Percentiles rank a stretch among this genome's conserved stretches.
These are phyloP conservation scores for Hortiboletus flavorubellus DNA, from an alignment of 768 basidiomycete genomes.

Conservation along the genomic window DNA sequence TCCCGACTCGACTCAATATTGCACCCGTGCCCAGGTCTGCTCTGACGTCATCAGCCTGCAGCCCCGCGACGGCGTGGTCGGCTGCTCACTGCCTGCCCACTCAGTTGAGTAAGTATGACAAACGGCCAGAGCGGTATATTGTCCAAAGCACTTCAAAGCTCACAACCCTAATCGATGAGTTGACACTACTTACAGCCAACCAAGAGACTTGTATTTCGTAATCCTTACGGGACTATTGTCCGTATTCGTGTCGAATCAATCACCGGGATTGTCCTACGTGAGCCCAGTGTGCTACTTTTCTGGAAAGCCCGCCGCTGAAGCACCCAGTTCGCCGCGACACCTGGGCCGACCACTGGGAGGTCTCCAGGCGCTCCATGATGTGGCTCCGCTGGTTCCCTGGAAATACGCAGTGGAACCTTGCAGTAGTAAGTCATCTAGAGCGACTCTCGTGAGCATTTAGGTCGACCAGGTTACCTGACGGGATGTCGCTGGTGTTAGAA, in stretches of 20 bases:
- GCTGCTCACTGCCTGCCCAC: background rate
- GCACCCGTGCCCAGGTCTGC: background rate
- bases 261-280: too few species aligned
- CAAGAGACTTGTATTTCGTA: background rate
- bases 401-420: too few species aligned
- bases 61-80: conserved; percentile 6
- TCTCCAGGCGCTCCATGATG: background rate
- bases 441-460: too few species aligned
- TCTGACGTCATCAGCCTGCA: conserved; percentile 7
- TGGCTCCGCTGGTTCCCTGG: background rate
- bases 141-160: too few species aligned
- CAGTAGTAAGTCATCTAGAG: too few species aligned
- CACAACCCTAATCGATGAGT: too few species aligned
- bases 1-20: conserved; percentile 1
- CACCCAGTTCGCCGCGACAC: background rate
- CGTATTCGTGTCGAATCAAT: too few species aligned
- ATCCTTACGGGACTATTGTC: background rate
- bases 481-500: too few species aligned
- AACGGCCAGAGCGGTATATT: too few species aligned
- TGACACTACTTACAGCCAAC: too few species aligned
- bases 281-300: background rate
- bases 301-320: background rate
- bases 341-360: background rate
- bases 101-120: too few species aligned
- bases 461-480: too few species aligned